A percentile compares a stretch with the other conserved stretches of the same genome.
Evolutionary conservation across 2,329 filamentous ascomycete genomes (phyloP).

Genomic region (Ceratocystis cubensis): DNA sequence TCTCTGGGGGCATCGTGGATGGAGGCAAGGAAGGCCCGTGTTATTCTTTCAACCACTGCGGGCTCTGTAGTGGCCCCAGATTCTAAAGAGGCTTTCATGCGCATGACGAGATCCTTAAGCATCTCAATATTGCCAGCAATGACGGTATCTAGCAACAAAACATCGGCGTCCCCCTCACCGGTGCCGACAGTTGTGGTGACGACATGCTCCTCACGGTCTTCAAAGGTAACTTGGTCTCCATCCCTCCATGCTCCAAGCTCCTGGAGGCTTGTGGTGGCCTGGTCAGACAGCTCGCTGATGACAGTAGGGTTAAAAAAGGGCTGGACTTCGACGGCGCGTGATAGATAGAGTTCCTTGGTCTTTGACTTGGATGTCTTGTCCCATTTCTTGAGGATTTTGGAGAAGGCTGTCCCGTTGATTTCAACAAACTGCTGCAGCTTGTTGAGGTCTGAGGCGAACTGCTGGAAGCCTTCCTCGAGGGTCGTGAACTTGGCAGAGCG

Average conservation of each 20-base stretch:
- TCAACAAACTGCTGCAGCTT: slow-evolving; percentile 98
- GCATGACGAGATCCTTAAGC: slow-evolving; percentile 66
- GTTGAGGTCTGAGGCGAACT: slow-evolving; percentile 92
- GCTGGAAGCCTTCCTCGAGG: slow-evolving; percentile 89
- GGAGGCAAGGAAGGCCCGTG: slow-evolving; percentile 77
- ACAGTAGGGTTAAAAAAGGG: slow-evolving; percentile 97
- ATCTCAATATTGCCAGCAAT: slow-evolving; percentile 66
- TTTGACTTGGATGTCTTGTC: slow-evolving; percentile 99
- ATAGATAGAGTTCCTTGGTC: slow-evolving; percentile 94
- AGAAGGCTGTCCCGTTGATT: slow-evolving; percentile 94
- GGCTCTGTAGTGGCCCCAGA: slow-evolving; percentile 43
- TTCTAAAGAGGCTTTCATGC: slow-evolving; percentile 47
- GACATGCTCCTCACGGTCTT: slow-evolving; percentile 46
- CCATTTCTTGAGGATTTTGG: slow-evolving; percentile 99
- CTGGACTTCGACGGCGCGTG: slow-evolving; percentile 89
- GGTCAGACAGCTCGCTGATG: slow-evolving; percentile 90
- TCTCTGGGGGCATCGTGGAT: slow-evolving; percentile 73
- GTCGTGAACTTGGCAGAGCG: slow-evolving; percentile 88
- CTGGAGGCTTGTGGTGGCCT: slow-evolving; percentile 89
- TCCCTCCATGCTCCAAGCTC: slow-evolving; percentile 96
- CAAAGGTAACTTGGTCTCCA: slow-evolving; percentile 82
- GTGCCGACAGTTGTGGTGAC: slow-evolving; percentile 56
- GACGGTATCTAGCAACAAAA: slow-evolving; percentile 75
- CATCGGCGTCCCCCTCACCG: slow-evolving; percentile 82
- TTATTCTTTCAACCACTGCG: slow-evolving; percentile 60